Percentiles rank a stretch among this genome's conserved stretches.
phyloP scores from a whole-genome alignment of 257 asterid genomes.

The Leptodermis oblonga region DNA sequence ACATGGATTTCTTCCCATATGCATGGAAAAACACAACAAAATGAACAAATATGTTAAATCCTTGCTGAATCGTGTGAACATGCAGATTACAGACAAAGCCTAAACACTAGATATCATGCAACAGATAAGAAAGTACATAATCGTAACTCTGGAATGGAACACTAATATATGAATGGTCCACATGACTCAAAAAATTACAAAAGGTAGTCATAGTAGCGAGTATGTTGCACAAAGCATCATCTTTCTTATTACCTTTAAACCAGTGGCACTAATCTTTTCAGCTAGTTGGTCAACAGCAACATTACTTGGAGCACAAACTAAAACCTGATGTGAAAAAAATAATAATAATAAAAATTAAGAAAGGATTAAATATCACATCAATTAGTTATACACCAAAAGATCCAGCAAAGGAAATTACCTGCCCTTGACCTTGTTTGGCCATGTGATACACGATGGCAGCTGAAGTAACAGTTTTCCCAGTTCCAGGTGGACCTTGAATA shows the following conservation, averaged over 20 bases:
- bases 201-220: background rate
- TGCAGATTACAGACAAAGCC: background rate
- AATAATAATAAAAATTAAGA: too few relatives aligned
- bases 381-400: background rate
- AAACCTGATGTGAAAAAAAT: slow-evolving; percentile 53
- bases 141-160: background rate
- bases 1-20: background rate
- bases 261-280: slow-evolving; percentile 97
- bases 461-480: slow-evolving; percentile 97
- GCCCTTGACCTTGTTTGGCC: slow-evolving; percentile 99
- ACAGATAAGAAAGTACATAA: background rate
- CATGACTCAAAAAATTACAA: background rate
- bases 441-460: slow-evolving; percentile 98
- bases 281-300: slow-evolving; percentile 99
- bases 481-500: slow-evolving; percentile 98
- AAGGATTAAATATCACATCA: background rate
- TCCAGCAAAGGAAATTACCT: slow-evolving; percentile 36
- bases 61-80: background rate
- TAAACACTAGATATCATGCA: too few relatives aligned
- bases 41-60: too few relatives aligned
- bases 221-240: slow-evolving; percentile 7
- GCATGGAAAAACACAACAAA: background rate
- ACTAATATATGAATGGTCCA: too few relatives aligned
- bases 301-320: slow-evolving; percentile 99
- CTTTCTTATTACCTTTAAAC: slow-evolving; percentile 63